Percentiles rank a stretch among this genome's conserved stretches.
These are phyloP conservation scores for Bruguiera parviflora DNA, from an alignment of 345 rosid species.

Conservation along the genomic window DNA sequence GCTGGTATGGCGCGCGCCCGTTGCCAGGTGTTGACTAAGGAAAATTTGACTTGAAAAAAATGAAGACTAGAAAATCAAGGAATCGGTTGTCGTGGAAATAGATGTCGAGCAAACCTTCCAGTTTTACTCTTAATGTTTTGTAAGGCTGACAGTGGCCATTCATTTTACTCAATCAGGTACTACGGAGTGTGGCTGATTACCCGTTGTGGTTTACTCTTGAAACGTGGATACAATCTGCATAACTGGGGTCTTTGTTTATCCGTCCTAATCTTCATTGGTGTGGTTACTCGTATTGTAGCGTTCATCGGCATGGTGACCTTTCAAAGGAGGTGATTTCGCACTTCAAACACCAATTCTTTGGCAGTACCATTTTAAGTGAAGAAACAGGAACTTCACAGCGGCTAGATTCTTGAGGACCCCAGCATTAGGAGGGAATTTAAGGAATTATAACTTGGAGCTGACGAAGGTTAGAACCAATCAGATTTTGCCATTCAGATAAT, in stretches of 20 bases:
- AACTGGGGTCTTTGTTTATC: constrained; percentile 53
- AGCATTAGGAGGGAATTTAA: too few relatives aligned
- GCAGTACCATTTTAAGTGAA: too few relatives aligned
- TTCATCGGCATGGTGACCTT: constrained; percentile 61
- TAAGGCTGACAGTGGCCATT: not conserved
- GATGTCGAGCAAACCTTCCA: not conserved
- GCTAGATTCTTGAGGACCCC: too few relatives aligned
- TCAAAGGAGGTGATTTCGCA: constrained; percentile 51
- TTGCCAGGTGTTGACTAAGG: too few relatives aligned
- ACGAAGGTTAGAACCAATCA: too few relatives aligned
- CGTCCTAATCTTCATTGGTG: constrained; percentile 55
- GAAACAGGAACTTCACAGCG: too few relatives aligned
- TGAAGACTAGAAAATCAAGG: too few relatives aligned
- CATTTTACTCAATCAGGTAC: constrained; percentile 46
- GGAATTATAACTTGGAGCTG: too few relatives aligned
- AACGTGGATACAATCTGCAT: constrained; percentile 56
- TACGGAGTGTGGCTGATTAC: constrained; percentile 89
- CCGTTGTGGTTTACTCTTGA: constrained; percentile 60
- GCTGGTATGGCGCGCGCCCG: too few relatives aligned
- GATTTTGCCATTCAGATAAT: too few relatives aligned
- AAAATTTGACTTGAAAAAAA: too few relatives aligned
- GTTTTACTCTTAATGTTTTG: not conserved
- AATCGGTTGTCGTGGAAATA: not conserved
- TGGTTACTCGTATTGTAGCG: constrained; percentile 46
- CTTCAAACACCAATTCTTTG: too few relatives aligned